Conservation (phyloP, 2,329 filamentous ascomycete species). For the Botrytis byssoidea region DNA sequence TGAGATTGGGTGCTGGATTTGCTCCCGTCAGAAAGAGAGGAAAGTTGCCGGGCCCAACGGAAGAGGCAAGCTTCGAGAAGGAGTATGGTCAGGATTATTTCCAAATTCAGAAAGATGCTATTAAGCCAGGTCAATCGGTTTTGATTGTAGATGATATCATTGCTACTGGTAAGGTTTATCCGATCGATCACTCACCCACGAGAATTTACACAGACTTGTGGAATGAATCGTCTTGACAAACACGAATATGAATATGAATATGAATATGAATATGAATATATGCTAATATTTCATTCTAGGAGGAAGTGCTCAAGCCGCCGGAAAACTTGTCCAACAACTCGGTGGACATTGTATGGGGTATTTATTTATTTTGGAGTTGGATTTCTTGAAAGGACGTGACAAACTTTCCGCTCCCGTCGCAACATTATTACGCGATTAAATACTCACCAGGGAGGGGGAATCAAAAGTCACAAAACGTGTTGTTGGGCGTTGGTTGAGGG, state of each 20-base stretch:
- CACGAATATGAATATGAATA: neutral
- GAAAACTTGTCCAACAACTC: constrained; percentile 79
- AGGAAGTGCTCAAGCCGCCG: constrained; percentile 86
- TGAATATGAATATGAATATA: neutral
- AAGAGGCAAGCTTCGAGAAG: constrained; percentile 85
- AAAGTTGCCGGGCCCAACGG: constrained; percentile 88
- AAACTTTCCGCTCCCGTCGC: constrained; percentile 83
- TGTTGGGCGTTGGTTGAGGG: constrained; percentile 28
- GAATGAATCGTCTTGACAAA: neutral
- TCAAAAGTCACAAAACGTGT: constrained; percentile 20
- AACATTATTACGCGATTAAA: constrained; percentile 72
- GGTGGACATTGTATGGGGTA: constrained; percentile 85
- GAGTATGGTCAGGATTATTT: constrained; percentile 96
- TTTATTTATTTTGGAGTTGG: constrained; percentile 93
- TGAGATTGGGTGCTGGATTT: constrained; percentile 69
- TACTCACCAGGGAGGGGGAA: neutral
- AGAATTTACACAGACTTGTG: neutral
- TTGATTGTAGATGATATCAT: constrained; percentile 97
- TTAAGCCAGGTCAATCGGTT: constrained; percentile 84
- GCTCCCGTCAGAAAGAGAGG: constrained; percentile 93
- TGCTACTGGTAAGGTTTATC: constrained; percentile 74
- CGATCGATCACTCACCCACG: neutral
- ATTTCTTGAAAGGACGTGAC: constrained; percentile 86
- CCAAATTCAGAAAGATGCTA: constrained; percentile 87
- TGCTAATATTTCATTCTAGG: constrained; percentile 51